Conservation (phyloP, 2,329 filamentous ascomycete genomes). For the Aspergillus pseudoglaucus region DNA sequence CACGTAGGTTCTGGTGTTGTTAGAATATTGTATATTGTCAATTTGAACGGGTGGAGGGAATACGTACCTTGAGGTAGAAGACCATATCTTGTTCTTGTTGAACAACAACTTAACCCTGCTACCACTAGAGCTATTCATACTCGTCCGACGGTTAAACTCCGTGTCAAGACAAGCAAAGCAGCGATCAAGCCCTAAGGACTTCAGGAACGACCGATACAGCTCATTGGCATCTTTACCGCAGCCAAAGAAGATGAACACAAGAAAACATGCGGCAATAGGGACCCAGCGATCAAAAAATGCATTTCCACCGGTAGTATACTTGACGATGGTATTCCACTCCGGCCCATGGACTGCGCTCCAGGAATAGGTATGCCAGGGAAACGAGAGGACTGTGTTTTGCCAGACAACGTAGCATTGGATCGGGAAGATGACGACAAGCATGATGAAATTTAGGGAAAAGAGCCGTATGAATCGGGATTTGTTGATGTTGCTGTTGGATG, state of each 20-base stretch:
- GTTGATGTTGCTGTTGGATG: constrained; percentile 46
- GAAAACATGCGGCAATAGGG: constrained; percentile 46
- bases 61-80: constrained; percentile 12
- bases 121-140: constrained; percentile 17
- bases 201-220: constrained; percentile 46
- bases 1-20: constrained; percentile 5
- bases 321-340: constrained; percentile 45
- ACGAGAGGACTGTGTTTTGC: constrained; percentile 30
- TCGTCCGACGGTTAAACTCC: constrained; percentile 7
- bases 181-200: constrained; percentile 35
- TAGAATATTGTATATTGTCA: not conserved
- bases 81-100: constrained; percentile 13
- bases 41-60: not conserved
- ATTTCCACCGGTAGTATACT: constrained; percentile 39
- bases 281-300: constrained; percentile 54
- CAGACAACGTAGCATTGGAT: constrained; percentile 47
- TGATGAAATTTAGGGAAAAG: constrained; percentile 43
- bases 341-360: constrained; percentile 50
- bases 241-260: constrained; percentile 60
- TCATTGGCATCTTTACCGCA: constrained; percentile 54
- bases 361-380: constrained; percentile 40
- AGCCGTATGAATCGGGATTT: constrained; percentile 56
- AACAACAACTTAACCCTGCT: constrained; percentile 22
- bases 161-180: constrained; percentile 22
- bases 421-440: constrained; percentile 52